A percentile compares a stretch with the other conserved stretches of the same genome.
Conservation (phyloP, 352 stramenopile species). For the Globisporangium paddicum region DNA sequence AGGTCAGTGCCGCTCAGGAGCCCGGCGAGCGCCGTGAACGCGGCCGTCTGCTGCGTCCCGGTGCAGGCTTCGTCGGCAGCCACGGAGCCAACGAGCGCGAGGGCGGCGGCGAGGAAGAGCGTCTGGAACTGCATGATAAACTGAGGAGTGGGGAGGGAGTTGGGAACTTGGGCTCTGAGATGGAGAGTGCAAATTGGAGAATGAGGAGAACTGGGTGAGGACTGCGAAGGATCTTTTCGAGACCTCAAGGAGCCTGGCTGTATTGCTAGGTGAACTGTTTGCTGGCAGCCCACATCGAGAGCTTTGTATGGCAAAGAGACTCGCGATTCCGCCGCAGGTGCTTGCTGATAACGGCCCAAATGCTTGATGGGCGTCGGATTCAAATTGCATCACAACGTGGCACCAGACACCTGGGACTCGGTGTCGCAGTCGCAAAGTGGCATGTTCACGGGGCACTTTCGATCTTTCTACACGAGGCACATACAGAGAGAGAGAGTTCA, state of each 20-base stretch:
- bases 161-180: conserved; percentile 11
- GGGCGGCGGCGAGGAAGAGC: conserved; percentile 13
- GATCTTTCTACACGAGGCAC: too few species aligned
- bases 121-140: conserved; percentile 5
- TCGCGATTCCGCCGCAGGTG: background rate
- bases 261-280: too few species aligned
- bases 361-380: background rate
- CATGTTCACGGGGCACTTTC: background rate
- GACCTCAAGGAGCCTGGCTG: background rate
- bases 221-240: background rate
- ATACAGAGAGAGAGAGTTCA: background rate
- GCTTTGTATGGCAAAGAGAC: background rate
- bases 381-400: conserved; percentile 9
- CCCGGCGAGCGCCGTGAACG: conserved; percentile 23
- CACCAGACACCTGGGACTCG: background rate
- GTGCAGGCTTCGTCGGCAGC: conserved; percentile 15
- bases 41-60: conserved; percentile 9
- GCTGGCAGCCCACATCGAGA: too few species aligned
- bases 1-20: conserved; percentile 21
- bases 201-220: background rate
- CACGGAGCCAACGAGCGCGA: conserved; percentile 18
- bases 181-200: conserved; percentile 9
- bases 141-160: background rate
- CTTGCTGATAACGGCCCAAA: background rate
- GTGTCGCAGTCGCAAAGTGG: conserved; percentile 1